Conservation (phyloP, 768 basidiomycete species). For the Saitozyma podzolica region DNA sequence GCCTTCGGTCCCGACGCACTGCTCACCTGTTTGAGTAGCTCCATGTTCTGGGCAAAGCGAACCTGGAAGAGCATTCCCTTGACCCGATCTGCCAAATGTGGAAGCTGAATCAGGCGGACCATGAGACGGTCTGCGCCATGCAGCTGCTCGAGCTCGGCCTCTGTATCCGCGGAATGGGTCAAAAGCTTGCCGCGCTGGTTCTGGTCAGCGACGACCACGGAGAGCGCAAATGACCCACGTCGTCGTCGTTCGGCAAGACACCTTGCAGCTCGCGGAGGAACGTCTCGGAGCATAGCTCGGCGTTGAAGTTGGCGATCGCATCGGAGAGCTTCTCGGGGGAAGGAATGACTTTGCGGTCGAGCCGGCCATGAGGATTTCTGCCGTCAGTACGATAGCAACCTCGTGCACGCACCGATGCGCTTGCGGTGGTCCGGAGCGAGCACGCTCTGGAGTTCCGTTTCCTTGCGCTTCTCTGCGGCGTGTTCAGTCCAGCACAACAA, state of each 20-base stretch:
- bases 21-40: constrained; percentile 74
- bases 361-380: constrained; percentile 90
- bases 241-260: constrained; percentile 86
- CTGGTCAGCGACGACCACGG: background rate
- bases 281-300: constrained; percentile 77
- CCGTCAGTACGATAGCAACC: background rate
- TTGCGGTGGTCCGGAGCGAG: constrained; percentile 89
- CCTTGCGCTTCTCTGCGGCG: constrained; percentile 69
- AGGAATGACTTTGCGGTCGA: constrained; percentile 65
- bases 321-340: constrained; percentile 74
- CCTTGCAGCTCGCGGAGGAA: constrained; percentile 87
- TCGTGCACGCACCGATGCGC: constrained; percentile 71
- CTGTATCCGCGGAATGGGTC: constrained; percentile 68
- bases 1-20: constrained; percentile 1
- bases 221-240: constrained; percentile 56
- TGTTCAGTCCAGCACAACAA: constrained; percentile 1
- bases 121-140: constrained; percentile 94
- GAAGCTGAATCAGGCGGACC: constrained; percentile 94
- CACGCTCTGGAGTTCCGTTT: constrained; percentile 86
- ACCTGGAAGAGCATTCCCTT: constrained; percentile 94
- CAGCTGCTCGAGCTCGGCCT: constrained; percentile 80
- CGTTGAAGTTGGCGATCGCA: constrained; percentile 81
- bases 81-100: constrained; percentile 80
- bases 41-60: constrained; percentile 81
- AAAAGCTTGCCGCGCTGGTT: constrained; percentile 38